A percentile compares a stretch with the other conserved stretches of the same genome.
Conservation (phyloP, 2,329 filamentous ascomycete genomes). For the Rhynchosporium secalis region DNA sequence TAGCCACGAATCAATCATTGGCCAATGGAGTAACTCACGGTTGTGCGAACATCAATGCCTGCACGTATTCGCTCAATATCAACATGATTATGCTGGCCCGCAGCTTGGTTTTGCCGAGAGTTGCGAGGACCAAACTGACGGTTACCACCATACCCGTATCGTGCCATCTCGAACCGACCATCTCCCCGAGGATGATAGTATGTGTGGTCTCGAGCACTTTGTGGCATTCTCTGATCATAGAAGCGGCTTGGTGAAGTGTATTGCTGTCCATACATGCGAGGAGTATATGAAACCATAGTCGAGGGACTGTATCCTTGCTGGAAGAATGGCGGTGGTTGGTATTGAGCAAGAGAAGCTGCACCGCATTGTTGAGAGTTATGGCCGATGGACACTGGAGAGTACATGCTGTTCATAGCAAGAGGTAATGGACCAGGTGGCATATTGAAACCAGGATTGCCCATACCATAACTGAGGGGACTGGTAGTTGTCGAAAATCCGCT, state of each 20-base stretch:
- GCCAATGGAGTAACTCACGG: constrained; percentile 52
- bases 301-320: constrained; percentile 4
- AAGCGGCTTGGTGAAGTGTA: neutral
- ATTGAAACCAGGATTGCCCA: constrained; percentile 3
- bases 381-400: constrained; percentile 2
- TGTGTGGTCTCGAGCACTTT: neutral
- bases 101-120: constrained; percentile 8
- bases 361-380: neutral
- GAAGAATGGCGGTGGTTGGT: neutral
- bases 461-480: neutral
- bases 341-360: neutral
- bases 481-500: neutral
- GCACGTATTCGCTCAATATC: constrained; percentile 60
- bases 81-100: constrained; percentile 59
- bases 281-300: neutral
- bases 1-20: constrained; percentile 17
- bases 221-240: neutral
- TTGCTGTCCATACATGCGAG: constrained; percentile 3
- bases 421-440: neutral
- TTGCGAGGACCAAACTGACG: constrained; percentile 6
- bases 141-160: neutral
- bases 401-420: constrained; percentile 1
- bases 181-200: constrained; percentile 12
- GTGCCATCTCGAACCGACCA: neutral
- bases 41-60: constrained; percentile 73